These are phyloP conservation scores for Clathrus columnatus DNA, from an alignment of 768 basidiomycete species.

Conservation along the genomic window DNA sequence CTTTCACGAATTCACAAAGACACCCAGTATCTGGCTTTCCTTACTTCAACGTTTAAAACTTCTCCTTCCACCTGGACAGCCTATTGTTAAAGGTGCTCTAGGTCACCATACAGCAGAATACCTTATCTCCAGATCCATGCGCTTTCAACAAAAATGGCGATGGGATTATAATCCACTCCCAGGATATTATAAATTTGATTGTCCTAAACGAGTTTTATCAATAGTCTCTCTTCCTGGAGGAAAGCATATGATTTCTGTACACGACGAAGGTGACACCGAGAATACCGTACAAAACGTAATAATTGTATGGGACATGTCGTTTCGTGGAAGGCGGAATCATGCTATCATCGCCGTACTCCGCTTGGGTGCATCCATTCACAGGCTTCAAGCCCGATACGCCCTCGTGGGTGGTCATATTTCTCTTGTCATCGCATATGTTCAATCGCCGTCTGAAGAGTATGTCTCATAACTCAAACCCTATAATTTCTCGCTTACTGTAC, in stretches of 20 bases:
- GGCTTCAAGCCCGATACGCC: conserved; percentile 10
- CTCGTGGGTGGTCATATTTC: neutral
- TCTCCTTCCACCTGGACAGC: neutral
- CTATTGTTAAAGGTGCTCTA: neutral
- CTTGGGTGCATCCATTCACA: neutral
- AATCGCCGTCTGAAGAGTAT: conserved; percentile 3
- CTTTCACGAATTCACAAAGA: neutral
- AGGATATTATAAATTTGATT: conserved; percentile 1
- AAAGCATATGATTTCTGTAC: conserved; percentile 8
- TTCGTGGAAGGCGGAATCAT: conserved; percentile 5
- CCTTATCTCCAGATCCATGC: neutral
- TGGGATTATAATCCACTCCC: conserved; percentile 3
- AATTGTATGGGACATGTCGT: conserved; percentile 9
- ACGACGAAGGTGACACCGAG: neutral
- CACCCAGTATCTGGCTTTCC: conserved; percentile 3
- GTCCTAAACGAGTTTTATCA: neutral
- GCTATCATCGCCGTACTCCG: conserved; percentile 2
- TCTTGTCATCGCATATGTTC: conserved; percentile 1
- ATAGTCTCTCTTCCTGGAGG: conserved; percentile 6
- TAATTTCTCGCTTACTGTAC: neutral
- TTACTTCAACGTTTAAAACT: conserved; percentile 7
- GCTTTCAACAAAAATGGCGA: conserved; percentile 8
- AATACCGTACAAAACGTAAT: neutral
- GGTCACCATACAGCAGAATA: neutral
- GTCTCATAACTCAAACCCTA: neutral